These are phyloP conservation scores for Phytophthora hibernalis DNA, from an alignment of 352 stramenopile genomes.

Conservation along the genomic window DNA sequence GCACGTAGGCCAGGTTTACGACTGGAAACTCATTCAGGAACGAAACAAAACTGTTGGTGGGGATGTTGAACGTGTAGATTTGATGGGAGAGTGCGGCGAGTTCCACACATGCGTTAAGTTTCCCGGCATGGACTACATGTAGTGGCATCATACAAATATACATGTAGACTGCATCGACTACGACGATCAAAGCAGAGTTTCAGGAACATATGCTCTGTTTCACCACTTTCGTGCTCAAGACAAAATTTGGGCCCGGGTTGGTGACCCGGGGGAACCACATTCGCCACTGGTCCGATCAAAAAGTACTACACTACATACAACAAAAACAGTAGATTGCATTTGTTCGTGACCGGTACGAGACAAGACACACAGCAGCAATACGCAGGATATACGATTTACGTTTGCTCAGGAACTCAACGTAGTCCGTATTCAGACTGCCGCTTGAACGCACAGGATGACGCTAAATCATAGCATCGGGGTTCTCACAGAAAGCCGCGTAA, in stretches of 20 bases:
- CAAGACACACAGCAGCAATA: no score
- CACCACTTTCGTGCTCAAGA: no score
- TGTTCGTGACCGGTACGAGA: no score
- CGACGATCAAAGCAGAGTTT: no score
- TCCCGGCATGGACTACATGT: conserved; percentile 65
- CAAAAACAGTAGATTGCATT: no score
- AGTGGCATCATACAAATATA: no score
- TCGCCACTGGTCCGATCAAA: no score
- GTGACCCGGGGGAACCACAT: no score
- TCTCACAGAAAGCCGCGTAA: conserved; percentile 59
- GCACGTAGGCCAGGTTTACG: conserved; percentile 52
- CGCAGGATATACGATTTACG: background rate
- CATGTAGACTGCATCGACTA: background rate
- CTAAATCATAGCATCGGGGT: conserved; percentile 44
- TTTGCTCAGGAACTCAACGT: background rate
- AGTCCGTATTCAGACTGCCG: no score
- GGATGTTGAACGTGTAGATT: conserved; percentile 43
- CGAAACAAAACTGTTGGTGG: conserved; percentile 31
- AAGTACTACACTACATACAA: no score
- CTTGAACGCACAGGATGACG: background rate
- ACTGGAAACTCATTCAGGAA: conserved; percentile 38
- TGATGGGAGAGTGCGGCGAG: conserved; percentile 91
- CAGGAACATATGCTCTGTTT: no score
- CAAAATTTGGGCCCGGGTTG: no score
- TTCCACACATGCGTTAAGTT: conserved; percentile 92